A percentile compares a stretch with the other conserved stretches of the same genome.
These are phyloP conservation scores for Penicillium sp. DNA, from an alignment of 2,329 filamentous ascomycete species.

Conservation along the genomic window DNA sequence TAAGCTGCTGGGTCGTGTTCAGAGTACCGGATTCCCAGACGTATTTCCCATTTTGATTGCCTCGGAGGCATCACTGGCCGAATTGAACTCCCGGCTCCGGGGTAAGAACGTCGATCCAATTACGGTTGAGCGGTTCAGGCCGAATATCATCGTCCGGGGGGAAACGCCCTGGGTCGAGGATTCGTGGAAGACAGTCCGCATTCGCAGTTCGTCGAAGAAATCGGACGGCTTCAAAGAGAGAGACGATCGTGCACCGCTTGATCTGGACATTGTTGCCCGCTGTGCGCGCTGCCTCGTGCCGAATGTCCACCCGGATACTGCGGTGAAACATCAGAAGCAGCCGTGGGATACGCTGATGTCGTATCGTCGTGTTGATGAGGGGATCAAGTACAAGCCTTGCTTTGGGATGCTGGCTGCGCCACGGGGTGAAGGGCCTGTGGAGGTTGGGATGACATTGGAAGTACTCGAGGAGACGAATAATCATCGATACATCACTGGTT, in stretches of 20 bases:
- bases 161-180: constrained; percentile 63
- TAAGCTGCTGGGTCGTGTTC: constrained; percentile 55
- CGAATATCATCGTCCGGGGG: constrained; percentile 64
- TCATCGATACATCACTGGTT: constrained; percentile 56
- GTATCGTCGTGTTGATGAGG: constrained; percentile 62
- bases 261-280: constrained; percentile 60
- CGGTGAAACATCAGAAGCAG: constrained; percentile 59
- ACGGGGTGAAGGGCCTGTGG: constrained; percentile 55
- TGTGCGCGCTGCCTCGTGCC: constrained; percentile 65
- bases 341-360: constrained; percentile 65
- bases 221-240: neutral
- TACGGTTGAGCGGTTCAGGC: constrained; percentile 63
- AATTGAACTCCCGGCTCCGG: constrained; percentile 59
- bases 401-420: constrained; percentile 69
- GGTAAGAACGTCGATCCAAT: constrained; percentile 50
- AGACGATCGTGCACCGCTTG: constrained; percentile 32
- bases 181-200: constrained; percentile 61
- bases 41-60: constrained; percentile 60
- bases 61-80: constrained; percentile 57
- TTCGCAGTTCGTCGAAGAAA: constrained; percentile 10
- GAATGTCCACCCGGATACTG: constrained; percentile 66
- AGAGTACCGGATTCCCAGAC: constrained; percentile 62
- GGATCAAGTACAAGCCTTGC: constrained; percentile 65
- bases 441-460: constrained; percentile 61
- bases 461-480: constrained; percentile 59